Conservation (phyloP, 164 flowering plant species). For the Vitis cinerea region DNA sequence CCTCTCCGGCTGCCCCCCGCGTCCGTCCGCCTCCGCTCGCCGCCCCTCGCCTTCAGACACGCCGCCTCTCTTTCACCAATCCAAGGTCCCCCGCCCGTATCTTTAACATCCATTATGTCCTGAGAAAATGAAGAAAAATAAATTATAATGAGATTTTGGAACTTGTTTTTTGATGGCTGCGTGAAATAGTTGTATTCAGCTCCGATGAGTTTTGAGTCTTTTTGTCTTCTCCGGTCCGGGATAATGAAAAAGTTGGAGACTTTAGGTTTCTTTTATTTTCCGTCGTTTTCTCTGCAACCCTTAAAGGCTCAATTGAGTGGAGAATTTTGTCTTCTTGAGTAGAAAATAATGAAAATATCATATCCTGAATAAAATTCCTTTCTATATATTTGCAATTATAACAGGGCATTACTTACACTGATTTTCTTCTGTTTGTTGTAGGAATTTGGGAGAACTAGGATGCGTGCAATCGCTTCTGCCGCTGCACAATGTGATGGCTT, state of each 20-base stretch:
- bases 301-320: not conserved
- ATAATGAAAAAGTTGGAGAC: too few relatives aligned
- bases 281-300: too few relatives aligned
- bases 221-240: too few relatives aligned
- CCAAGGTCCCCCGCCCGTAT: conserved; percentile 41
- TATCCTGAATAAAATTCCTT: too few relatives aligned
- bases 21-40: conserved; percentile 52
- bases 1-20: conserved; percentile 51
- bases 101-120: not conserved
- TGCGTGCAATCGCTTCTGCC: conserved; percentile 73
- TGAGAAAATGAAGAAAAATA: not conserved
- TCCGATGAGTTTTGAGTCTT: too few relatives aligned
- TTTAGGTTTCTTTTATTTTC: too few relatives aligned
- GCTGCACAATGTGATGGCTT: conserved; percentile 40
- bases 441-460: conserved; percentile 74
- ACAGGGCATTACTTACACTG: not conserved
- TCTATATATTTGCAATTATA: too few relatives aligned
- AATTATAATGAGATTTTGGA: not conserved
- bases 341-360: too few relatives aligned
- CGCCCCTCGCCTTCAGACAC: conserved; percentile 47
- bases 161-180: not conserved
- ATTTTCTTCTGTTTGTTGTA: conserved; percentile 17
- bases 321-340: not conserved
- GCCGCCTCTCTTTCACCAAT: conserved; percentile 52
- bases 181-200: too few relatives aligned